Evolutionary conservation across 2,329 filamentous ascomycete species (phyloP).

Genomic region (Calonectria pteridis): DNA sequence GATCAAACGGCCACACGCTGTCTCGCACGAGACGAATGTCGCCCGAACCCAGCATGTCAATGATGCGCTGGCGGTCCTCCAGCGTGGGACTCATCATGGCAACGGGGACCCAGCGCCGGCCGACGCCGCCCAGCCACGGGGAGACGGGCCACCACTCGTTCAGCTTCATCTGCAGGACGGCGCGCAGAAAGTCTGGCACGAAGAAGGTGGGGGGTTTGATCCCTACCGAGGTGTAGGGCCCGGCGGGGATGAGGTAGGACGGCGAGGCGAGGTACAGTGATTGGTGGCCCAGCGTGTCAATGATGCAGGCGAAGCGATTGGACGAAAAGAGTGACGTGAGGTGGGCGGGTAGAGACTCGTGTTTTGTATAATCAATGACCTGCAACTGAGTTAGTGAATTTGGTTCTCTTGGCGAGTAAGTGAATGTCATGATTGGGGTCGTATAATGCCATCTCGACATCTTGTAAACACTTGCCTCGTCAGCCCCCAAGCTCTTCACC

Average conservation of each 20-base stretch:
- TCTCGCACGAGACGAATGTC: constrained; percentile 52
- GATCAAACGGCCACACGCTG: constrained; percentile 52
- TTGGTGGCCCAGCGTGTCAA: constrained; percentile 64
- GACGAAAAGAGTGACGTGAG: constrained; percentile 49
- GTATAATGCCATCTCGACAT: constrained; percentile 47
- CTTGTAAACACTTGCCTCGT: constrained; percentile 56
- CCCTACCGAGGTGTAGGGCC: constrained; percentile 57
- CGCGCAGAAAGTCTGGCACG: constrained; percentile 46
- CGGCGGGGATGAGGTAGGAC: constrained; percentile 53
- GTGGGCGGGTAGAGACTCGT: constrained; percentile 51
- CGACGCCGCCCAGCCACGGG: constrained; percentile 52
- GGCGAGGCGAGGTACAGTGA: constrained; percentile 57
- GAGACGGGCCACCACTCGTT: constrained; percentile 54
- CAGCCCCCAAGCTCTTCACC: constrained; percentile 60
- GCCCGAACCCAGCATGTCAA: constrained; percentile 50
- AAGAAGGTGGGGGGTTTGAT: constrained; percentile 51
- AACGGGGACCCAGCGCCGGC: constrained; percentile 50
- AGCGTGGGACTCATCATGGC: constrained; percentile 51
- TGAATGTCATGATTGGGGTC: not conserved
- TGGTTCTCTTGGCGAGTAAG: not conserved
- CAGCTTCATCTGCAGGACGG: constrained; percentile 51
- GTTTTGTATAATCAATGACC: constrained; percentile 57
- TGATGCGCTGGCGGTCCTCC: constrained; percentile 49
- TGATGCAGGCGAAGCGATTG: constrained; percentile 57
- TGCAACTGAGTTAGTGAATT: constrained; percentile 28